Conservation (phyloP, 106 monocot genomes). For the Narthecium ossifragum region DNA sequence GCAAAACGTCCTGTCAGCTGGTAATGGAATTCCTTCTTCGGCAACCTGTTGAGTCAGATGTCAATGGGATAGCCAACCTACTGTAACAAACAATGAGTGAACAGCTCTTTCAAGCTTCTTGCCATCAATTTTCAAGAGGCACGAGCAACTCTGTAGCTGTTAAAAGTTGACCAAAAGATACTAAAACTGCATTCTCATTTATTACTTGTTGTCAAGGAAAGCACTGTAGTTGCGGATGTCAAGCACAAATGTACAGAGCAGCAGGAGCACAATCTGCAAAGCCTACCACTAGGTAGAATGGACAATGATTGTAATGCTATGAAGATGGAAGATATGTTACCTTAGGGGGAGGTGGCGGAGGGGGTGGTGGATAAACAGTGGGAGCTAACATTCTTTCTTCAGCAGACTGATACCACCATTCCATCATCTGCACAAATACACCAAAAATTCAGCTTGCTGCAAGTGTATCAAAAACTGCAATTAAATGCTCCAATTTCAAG, state of each 20-base stretch:
- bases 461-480: not conserved
- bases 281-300: no score
- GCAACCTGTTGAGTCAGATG: constrained; percentile 73
- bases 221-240: no score
- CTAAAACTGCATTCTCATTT: no score
- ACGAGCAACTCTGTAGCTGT: no score
- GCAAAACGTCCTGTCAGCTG: constrained; percentile 64
- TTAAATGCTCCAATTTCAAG: no score
- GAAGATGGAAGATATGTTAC: constrained; percentile 20
- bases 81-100: not conserved
- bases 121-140: no score
- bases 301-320: no score
- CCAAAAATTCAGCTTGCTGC: not conserved
- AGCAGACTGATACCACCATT: constrained; percentile 99
- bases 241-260: no score
- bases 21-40: constrained; percentile 81
- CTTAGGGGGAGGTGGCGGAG: constrained; percentile 87
- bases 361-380: constrained; percentile 95
- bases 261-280: no score
- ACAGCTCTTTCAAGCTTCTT: not conserved
- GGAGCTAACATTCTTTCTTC: constrained; percentile 98
- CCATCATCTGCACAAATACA: constrained; percentile 76
- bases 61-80: no score
- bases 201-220: no score
- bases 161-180: no score